Evolutionary conservation across 2,329 filamentous ascomycete species (phyloP).

Genomic region (Trichophyton benhamiae): DNA sequence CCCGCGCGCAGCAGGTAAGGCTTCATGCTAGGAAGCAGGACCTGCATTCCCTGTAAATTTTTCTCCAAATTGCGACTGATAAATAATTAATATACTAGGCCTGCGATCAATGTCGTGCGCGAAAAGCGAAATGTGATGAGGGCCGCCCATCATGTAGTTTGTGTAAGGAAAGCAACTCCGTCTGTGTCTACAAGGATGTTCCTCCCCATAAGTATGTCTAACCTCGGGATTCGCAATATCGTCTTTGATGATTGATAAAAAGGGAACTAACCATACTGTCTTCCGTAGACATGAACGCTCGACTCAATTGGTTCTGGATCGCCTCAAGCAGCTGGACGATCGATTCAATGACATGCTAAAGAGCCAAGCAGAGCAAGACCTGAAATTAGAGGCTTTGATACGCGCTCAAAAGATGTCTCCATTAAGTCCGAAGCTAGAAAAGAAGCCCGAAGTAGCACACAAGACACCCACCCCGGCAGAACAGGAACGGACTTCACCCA

Average conservation of each 20-base stretch:
- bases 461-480: background rate
- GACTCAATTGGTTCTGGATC: constrained; percentile 28
- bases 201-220: constrained; percentile 70
- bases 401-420: constrained; percentile 3
- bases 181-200: constrained; percentile 81
- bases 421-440: background rate
- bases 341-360: constrained; percentile 10
- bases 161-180: constrained; percentile 73
- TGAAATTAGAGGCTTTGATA: constrained; percentile 11
- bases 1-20: constrained; percentile 30
- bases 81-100: constrained; percentile 42
- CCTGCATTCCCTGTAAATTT: background rate
- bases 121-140: constrained; percentile 89
- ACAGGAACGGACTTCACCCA: background rate
- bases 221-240: background rate
- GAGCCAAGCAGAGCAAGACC: constrained; percentile 6
- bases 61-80: too few species aligned
- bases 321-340: constrained; percentile 23
- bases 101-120: constrained; percentile 75
- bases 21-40: background rate
- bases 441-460: background rate
- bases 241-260: background rate
- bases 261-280: constrained; percentile 13
- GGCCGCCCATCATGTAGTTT: constrained; percentile 67
- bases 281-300: constrained; percentile 29